Evolutionary conservation across 2,329 filamentous ascomycete species (phyloP).

Genomic region (Fusarium staphyleae): DNA sequence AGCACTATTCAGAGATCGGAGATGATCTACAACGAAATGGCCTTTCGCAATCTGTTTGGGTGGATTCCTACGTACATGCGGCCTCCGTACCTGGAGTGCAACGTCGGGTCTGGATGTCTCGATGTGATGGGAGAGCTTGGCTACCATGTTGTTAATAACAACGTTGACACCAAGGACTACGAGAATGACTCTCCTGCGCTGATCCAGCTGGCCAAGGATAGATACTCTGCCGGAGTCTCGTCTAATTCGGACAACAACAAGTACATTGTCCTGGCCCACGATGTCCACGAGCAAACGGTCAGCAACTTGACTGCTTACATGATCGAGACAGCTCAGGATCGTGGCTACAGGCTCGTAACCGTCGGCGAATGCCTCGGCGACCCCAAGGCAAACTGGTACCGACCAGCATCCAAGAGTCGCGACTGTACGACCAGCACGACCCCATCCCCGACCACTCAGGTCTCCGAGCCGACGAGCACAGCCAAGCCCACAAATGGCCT

Average conservation of each 20-base stretch:
- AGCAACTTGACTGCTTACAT: slow-evolving; percentile 52
- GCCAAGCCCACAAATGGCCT: slow-evolving; percentile 31
- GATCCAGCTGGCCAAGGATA: slow-evolving; percentile 55
- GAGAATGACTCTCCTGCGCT: slow-evolving; percentile 57
- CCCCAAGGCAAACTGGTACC: slow-evolving; percentile 60
- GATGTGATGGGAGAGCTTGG: slow-evolving; percentile 50
- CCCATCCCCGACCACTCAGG: slow-evolving; percentile 6
- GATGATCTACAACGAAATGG: slow-evolving; percentile 55
- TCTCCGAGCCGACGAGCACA: slow-evolving; percentile 20
- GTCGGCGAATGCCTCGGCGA: slow-evolving; percentile 66
- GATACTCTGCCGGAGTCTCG: slow-evolving; percentile 49
- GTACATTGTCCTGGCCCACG: slow-evolving; percentile 62
- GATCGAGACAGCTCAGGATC: slow-evolving; percentile 49
- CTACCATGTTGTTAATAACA: slow-evolving; percentile 64
- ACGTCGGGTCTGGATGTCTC: slow-evolving; percentile 49
- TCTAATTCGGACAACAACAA: slow-evolving; percentile 36
- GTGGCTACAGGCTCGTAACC: slow-evolving; percentile 58
- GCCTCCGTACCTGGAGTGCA: slow-evolving; percentile 55
- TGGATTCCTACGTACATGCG: slow-evolving; percentile 54
- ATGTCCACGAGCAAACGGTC: slow-evolving; percentile 58
- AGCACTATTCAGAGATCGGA: slow-evolving; percentile 47
- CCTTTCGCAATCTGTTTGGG: slow-evolving; percentile 52
- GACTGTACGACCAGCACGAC: slow-evolving; percentile 13
- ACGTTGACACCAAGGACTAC: slow-evolving; percentile 69
- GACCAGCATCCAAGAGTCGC: slow-evolving; percentile 37